Evolutionary conservation across 2,329 filamentous ascomycete genomes (phyloP).

Genomic region (Tolypocladium endophyticum): DNA sequence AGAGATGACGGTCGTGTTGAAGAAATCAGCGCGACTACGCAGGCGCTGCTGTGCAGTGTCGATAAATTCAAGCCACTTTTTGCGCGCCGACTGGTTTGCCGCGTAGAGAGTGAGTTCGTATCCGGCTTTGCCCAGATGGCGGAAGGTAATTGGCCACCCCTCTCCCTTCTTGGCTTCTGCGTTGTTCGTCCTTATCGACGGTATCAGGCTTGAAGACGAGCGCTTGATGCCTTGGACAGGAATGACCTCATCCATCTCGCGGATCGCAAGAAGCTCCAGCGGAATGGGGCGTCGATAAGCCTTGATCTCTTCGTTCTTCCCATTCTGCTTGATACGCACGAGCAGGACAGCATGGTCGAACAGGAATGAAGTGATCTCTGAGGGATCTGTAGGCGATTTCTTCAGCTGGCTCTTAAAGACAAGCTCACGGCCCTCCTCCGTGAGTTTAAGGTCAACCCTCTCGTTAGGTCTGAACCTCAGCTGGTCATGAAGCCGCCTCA

Average conservation of each 20-base stretch:
- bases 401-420: slow-evolving; percentile 92
- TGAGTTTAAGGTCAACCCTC: slow-evolving; percentile 86
- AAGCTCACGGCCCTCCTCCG: slow-evolving; percentile 84
- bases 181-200: slow-evolving; percentile 36
- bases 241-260: slow-evolving; percentile 94
- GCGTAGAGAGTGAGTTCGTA: slow-evolving; percentile 89
- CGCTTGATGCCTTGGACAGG: slow-evolving; percentile 74
- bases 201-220: slow-evolving; percentile 75
- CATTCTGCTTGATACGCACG: slow-evolving; percentile 81
- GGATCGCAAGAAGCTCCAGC: slow-evolving; percentile 82
- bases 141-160: slow-evolving; percentile 91
- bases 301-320: slow-evolving; percentile 89
- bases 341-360: slow-evolving; percentile 94
- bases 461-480: slow-evolving; percentile 85
- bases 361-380: slow-evolving; percentile 87
- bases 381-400: slow-evolving; percentile 78
- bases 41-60: slow-evolving; percentile 82
- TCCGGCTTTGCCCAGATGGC: slow-evolving; percentile 87
- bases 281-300: slow-evolving; percentile 93
- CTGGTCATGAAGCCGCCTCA: slow-evolving; percentile 83
- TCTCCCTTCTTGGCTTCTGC: slow-evolving; percentile 53
- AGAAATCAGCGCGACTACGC: slow-evolving; percentile 81
- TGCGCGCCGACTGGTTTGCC: slow-evolving; percentile 71
- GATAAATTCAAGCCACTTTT: slow-evolving; percentile 97
- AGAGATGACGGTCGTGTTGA: slow-evolving; percentile 59